Base-by-base conservation (phyloP, 257 asterid genomes). In the Paraleonurus japonicus region DNA sequence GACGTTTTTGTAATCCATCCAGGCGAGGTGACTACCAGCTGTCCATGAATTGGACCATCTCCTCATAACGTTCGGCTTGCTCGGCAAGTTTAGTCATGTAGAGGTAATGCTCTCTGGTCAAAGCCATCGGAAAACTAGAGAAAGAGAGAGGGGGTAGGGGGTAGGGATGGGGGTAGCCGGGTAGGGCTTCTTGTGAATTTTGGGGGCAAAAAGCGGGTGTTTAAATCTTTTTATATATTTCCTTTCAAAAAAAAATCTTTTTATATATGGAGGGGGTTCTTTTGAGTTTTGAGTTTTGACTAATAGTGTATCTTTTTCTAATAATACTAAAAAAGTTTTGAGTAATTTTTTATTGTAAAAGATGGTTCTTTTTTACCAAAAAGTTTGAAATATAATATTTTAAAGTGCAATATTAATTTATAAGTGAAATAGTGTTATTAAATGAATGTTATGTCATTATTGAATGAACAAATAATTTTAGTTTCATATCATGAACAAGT, bases 41-140 rank as follows among this genome's bases (percentile, higher is more conserved):
- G 81, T 88, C 92, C 95, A 88, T 88, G 85, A 72, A 88, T 43
- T 85, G 74, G 30, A 86, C 95, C 95, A 88, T 88, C 84, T 88
- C 95, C 76, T 88, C 95, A 61, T 88, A 88, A 32, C 93, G 86
- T 39, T 83, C 93, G 59, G 90, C 94, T 65, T 87, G 94, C 80
- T 85, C 91, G 53, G 94, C 90, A 4, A 88, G 85, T 72, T 88
- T 88, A 0, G 95, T 92, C 78, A 84, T 79, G 87, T 88, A 88
- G 8, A 86, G 81, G 81, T 85, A 82, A 77, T 88, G 95, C 32
- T 86, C 95, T 33, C 95, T 75, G 77, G 77, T 82, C 69, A 81
- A 43, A 50, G 85, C 79, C 86, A 76, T 78, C 71, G 81, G 72
- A 45, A 48, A 68, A 24, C 15, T n/a, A 33, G 55, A 43, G 62